Percentiles rank a stretch among this genome's conserved stretches.
Conservation (phyloP, 768 basidiomycete species). For the Rhodotorula paludigena region DNA sequence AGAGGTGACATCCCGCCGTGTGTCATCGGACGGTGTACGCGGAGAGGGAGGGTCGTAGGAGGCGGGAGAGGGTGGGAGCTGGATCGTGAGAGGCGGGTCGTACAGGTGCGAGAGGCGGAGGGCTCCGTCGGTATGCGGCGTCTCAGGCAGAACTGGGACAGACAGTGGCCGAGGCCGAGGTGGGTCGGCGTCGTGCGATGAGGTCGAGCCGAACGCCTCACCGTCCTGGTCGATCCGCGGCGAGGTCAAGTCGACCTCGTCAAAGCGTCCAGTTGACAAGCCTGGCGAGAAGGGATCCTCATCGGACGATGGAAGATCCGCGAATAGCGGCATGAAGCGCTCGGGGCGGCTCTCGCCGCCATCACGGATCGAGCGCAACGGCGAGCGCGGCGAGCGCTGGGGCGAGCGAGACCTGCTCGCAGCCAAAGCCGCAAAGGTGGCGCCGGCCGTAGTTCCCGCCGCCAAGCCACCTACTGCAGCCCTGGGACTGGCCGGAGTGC, state of each 20-base stretch:
- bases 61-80: background rate
- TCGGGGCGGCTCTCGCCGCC: background rate
- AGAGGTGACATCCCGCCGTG: no score
- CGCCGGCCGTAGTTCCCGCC: no score
- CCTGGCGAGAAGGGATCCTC: no score
- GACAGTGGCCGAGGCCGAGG: background rate
- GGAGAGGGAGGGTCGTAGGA: background rate
- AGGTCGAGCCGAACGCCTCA: background rate
- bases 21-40: no score
- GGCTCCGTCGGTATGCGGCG: background rate
- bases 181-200: background rate
- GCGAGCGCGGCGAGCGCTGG: background rate
- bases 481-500: no score
- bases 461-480: no score
- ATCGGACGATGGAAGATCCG: no score
- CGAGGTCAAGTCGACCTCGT: constrained; percentile 12
- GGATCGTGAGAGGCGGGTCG: background rate
- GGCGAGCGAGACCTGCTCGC: background rate
- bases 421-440: no score
- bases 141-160: background rate
- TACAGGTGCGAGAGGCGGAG: constrained; percentile 6
- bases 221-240: background rate
- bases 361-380: background rate
- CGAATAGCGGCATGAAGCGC: no score
- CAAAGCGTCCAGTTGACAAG: background rate